These are phyloP conservation scores for Aegilops speltoides DNA, from an alignment of 176 grass and related monocot genomes.

Conservation along the genomic window DNA sequence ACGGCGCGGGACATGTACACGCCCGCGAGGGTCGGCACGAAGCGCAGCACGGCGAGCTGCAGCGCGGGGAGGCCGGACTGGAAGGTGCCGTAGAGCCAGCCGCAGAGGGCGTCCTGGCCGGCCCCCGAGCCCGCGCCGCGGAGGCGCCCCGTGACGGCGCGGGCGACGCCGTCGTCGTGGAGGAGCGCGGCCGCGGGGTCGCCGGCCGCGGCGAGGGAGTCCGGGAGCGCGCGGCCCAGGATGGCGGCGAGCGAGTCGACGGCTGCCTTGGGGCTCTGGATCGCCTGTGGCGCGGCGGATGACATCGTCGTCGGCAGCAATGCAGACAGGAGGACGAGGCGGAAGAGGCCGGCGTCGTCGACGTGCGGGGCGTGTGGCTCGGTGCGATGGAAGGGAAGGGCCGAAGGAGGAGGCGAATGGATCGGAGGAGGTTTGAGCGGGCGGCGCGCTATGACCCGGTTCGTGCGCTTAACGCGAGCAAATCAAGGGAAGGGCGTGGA, in stretches of 20 bases:
- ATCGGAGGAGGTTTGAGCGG: conserved; percentile 23
- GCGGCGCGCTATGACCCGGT: neutral
- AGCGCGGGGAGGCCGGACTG: conserved; percentile 52
- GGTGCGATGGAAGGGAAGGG: neutral
- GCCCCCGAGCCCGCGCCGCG: conserved; percentile 38
- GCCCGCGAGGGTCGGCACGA: conserved; percentile 56
- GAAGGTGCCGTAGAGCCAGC: conserved; percentile 90
- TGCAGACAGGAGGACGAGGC: neutral
- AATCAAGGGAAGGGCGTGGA: neutral
- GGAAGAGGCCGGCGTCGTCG: neutral
- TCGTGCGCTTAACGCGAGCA: neutral
- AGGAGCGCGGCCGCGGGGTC: conserved; percentile 61
- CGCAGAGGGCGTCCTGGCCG: conserved; percentile 60
- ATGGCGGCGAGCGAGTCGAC: conserved; percentile 49
- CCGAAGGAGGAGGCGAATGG: neutral
- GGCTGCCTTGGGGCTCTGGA: conserved; percentile 46
- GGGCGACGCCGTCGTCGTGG: conserved; percentile 37
- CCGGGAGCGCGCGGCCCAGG: conserved; percentile 39
- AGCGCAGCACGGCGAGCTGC: conserved; percentile 69
- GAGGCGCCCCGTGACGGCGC: conserved; percentile 41
- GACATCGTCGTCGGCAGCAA: conserved; percentile 8
- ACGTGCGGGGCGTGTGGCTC: neutral
- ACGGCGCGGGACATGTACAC: conserved; percentile 68
- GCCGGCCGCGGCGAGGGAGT: conserved; percentile 20
- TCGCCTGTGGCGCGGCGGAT: conserved; percentile 29